Base-by-base conservation (phyloP, 163 green algal species). In the Coccomyxa subellipsoidea region DNA sequence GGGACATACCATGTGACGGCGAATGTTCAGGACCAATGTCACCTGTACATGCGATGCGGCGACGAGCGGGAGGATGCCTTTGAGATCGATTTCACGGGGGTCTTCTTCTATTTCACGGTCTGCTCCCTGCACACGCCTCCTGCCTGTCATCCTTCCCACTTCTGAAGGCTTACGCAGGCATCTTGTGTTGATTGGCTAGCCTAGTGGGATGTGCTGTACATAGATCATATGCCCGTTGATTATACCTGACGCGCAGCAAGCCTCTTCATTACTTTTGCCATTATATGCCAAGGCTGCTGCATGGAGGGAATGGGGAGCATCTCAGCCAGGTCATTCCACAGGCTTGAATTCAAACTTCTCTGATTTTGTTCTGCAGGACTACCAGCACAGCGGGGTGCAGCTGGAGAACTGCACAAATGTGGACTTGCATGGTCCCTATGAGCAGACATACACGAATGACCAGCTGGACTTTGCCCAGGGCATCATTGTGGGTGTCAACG, bases 71-170 rank as follows among this genome's bases (percentile, higher is more conserved):
- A 73, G 27, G n/a, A 32, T 36, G 29, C 27, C 3, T 73, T 73
- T 6, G 66, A 73, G 32, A 34, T 73, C 15, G 66, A 73, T 23
- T 73, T 73, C n/a, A 36, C 66, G 3, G 66, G 66, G 8, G 66
- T n/a, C 6, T 73, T 73, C 66, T 73, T 73, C 66, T 73, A 73
- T 23, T 73, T 73, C n/a, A 73, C 66, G 8, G 66, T 73, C 8
- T 4, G 5, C 32, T 73, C 27, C 27, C 27, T 1, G 2, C 6
- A 12, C 1, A 23, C 47, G 15, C 21, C 47, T 18, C 47, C 47
- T 59, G 47, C 47, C 47, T 27, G 47, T 23, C 47, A 2, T 18
- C 47, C 47, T 59, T 12, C 47, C 0, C 15, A n/a, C n/a, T n/a
- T n/a, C n/a, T n/a, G n/a, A n/a, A n/a, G n/a, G n/a, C n/a, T n/a